Evolutionary conservation across 805 yeast species (phyloP), one percentile per base, ranked within the genome.

Genomic region (Metschnikowia similis): DNA sequence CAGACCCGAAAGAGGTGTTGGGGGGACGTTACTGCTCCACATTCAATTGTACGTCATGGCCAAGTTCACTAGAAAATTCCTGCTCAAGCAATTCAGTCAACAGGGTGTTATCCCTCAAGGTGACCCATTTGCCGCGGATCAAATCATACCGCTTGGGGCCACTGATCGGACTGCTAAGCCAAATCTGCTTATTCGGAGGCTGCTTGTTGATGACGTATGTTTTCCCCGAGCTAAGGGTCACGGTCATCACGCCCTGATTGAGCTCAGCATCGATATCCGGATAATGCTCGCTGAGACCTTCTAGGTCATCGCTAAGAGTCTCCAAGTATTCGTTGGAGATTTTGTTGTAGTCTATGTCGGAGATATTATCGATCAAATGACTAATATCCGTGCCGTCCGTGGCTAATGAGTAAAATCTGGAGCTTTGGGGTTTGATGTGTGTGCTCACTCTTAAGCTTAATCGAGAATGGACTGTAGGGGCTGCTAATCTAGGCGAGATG

Each of bases 141-240:
- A 79, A 80, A 65, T 94, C 98, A 50, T 53, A 59, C 49, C 77
- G 61, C 62, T 90, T 89, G 6, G 99, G 99, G 0, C 99, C 99
- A 7, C 95, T 86, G 3, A 89, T 63, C 0, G 99, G 99, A 40
- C 96, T 87, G 51, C 95, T 82, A 47, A 92, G 76, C 99, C 99
- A 94, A 30, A 94, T 85, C 66, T 94, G 99, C 68, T 88, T 86
- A 69, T 90, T 94, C 3, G 99, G 97, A 1, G 99, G 99, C 69
- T 94, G 98, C 63, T 90, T 92, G 72, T 94, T 94, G 63, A 94
- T 84, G 29, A 94, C 96, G 64, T 94, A 94, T 0, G 91, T 80
- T 1, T 97, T 98, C 14, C 74, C 72, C 1, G 83, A 79, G 3
- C 92, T 88, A 14, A 87, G 59, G 6, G 75, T 80, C 50, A 94